phyloP scores from a whole-genome alignment of 371 early-diverging fungal genomes.

The Nematocida parisii region DNA sequence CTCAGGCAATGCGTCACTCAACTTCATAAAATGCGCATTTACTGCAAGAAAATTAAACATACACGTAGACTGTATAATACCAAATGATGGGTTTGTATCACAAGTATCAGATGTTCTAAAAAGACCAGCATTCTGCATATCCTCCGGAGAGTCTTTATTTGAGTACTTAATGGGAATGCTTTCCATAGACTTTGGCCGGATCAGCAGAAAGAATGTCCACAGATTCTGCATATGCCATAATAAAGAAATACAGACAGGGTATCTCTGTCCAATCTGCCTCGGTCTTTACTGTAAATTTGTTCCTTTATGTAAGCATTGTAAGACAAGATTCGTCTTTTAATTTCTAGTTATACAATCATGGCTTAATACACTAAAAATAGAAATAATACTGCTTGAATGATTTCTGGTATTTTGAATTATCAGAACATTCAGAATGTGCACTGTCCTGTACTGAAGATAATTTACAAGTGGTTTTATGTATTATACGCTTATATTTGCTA shows the following conservation, averaged over 20 bases:
- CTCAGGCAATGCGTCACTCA: conserved; percentile 9
- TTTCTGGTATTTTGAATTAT: too few relatives aligned
- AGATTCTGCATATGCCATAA: conserved; percentile 66
- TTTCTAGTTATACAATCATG: too few relatives aligned
- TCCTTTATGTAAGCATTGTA: conserved; percentile 69
- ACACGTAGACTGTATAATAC: conserved; percentile 43
- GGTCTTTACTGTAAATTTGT: conserved; percentile 69
- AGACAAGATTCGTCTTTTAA: conserved; percentile 64
- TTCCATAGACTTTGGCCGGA: neutral
- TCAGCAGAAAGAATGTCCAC: neutral
- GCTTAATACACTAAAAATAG: too few relatives aligned
- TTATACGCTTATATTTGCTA: too few relatives aligned
- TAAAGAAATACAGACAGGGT: conserved; percentile 59
- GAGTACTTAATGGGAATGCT: conserved; percentile 32
- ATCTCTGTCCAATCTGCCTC: conserved; percentile 68
- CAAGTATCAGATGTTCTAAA: conserved; percentile 22
- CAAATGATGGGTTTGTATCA: conserved; percentile 21
- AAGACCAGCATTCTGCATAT: neutral
- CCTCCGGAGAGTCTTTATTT: conserved; percentile 22
- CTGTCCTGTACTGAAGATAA: too few relatives aligned
- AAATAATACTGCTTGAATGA: too few relatives aligned
- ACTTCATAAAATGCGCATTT: conserved; percentile 57
- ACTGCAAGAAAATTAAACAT: conserved; percentile 40
- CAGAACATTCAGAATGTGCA: too few relatives aligned
- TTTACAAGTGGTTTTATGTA: too few relatives aligned